A percentile compares a stretch with the other conserved stretches of the same genome.
Conservation (phyloP, 2,329 filamentous ascomycete species). For the Ophiocordyceps camponoti-rufipedis region DNA sequence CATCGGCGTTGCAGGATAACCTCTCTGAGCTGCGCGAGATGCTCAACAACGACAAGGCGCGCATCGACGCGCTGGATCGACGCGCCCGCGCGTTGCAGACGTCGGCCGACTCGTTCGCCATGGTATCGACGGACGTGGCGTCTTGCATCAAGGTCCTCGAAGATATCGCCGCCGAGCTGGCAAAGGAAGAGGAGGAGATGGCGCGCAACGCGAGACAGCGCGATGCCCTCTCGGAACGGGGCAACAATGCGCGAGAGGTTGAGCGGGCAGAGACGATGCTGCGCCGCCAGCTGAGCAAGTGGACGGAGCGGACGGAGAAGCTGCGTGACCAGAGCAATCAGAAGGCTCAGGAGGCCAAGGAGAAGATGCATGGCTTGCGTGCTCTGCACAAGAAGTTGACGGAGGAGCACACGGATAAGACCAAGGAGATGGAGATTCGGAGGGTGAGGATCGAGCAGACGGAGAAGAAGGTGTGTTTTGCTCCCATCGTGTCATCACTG, state of each 20-base stretch:
- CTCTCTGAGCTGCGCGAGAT: constrained; percentile 68
- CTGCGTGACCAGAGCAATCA: constrained; percentile 62
- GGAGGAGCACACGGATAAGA: constrained; percentile 72
- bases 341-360: constrained; percentile 65
- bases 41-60: constrained; percentile 58
- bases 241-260: constrained; percentile 79
- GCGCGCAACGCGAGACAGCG: constrained; percentile 62
- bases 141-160: constrained; percentile 79
- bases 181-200: constrained; percentile 83
- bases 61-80: constrained; percentile 76
- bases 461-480: constrained; percentile 69
- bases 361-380: constrained; percentile 79
- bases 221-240: constrained; percentile 73
- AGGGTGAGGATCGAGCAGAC: constrained; percentile 93
- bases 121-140: constrained; percentile 70
- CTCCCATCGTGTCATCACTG: not conserved
- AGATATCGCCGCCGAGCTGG: constrained; percentile 67
- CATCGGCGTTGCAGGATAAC: constrained; percentile 62
- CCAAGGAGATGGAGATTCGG: constrained; percentile 78
- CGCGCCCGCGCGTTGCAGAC: constrained; percentile 82
- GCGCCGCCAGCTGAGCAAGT: constrained; percentile 67
- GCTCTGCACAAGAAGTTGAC: constrained; percentile 63
- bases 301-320: constrained; percentile 72
- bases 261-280: constrained; percentile 75
- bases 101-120: constrained; percentile 72